Evolutionary conservation across 345 rosid species (phyloP).

Genomic region (Triadica sebifera): DNA sequence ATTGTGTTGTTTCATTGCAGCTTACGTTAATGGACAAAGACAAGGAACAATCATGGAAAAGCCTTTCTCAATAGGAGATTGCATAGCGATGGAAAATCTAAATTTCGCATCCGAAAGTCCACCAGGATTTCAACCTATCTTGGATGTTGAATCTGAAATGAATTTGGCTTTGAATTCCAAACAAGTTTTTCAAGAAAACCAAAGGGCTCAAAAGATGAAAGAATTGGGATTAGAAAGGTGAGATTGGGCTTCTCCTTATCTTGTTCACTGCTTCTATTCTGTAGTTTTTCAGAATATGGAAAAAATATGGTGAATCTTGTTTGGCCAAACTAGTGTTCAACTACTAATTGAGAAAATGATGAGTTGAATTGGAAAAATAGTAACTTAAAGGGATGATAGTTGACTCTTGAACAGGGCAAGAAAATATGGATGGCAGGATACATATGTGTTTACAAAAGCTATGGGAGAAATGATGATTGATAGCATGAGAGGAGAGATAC

Average conservation of each 20-base stretch:
- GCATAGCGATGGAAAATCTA: constrained; percentile 60
- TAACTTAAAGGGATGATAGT: constrained; percentile 5
- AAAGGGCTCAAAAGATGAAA: constrained; percentile 60
- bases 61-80: constrained; percentile 68
- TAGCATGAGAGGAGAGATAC: constrained; percentile 67
- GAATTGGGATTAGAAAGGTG: constrained; percentile 84
- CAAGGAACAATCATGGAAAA: constrained; percentile 86
- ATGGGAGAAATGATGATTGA: constrained; percentile 98
- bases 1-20: constrained; percentile 33
- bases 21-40: constrained; percentile 93
- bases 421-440: constrained; percentile 91
- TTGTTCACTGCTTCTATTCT: not conserved
- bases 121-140: constrained; percentile 24
- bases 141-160: constrained; percentile 69
- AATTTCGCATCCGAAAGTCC: constrained; percentile 26
- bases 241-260: not conserved
- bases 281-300: not conserved
- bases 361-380: constrained; percentile 1
- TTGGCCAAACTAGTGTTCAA: not conserved
- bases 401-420: constrained; percentile 52
- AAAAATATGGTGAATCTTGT: not conserved
- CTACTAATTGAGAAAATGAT: not conserved
- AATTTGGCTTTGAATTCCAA: constrained; percentile 45
- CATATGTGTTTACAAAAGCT: constrained; percentile 90
- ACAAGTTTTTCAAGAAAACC: constrained; percentile 34